phyloP scores from a whole-genome alignment of 148 eudicot species.

The Salicornia ramosissima region DNA sequence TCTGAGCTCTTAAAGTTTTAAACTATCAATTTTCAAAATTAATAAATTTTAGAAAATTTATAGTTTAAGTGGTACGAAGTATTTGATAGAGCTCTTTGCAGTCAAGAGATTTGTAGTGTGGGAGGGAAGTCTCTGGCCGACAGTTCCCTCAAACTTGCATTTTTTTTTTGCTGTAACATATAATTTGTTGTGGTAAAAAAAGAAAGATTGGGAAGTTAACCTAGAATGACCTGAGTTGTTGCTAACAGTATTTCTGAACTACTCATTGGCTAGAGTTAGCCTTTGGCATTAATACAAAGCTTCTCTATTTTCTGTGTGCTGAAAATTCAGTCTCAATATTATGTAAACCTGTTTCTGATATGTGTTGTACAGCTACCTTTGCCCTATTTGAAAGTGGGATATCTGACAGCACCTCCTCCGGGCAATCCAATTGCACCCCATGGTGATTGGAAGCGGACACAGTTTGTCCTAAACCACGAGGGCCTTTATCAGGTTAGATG shows the following conservation, averaged over 20 bases:
- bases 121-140: background rate
- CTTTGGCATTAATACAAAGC: conserved; percentile 1
- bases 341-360: background rate
- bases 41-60: no score
- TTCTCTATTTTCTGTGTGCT: conserved; percentile 4
- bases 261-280: background rate
- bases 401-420: conserved; percentile 81
- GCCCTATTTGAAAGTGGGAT: conserved; percentile 92
- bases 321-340: background rate
- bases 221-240: background rate
- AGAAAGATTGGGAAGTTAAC: background rate
- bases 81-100: background rate
- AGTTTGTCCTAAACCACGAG: conserved; percentile 86
- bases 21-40: no score
- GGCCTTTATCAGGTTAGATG: conserved; percentile 74
- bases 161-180: background rate
- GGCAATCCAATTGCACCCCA: conserved; percentile 70
- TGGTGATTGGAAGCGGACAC: conserved; percentile 79
- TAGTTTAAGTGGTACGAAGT: no score
- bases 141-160: background rate
- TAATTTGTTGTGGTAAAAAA: background rate
- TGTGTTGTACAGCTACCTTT: conserved; percentile 64
- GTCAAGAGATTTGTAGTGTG: background rate
- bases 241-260: background rate
- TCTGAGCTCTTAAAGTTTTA: no score